Evolutionary conservation across 192 early-diverging fungal genomes (phyloP), one percentile per base, ranked within the genome.

Genomic region (Coemansia furcata): DNA sequence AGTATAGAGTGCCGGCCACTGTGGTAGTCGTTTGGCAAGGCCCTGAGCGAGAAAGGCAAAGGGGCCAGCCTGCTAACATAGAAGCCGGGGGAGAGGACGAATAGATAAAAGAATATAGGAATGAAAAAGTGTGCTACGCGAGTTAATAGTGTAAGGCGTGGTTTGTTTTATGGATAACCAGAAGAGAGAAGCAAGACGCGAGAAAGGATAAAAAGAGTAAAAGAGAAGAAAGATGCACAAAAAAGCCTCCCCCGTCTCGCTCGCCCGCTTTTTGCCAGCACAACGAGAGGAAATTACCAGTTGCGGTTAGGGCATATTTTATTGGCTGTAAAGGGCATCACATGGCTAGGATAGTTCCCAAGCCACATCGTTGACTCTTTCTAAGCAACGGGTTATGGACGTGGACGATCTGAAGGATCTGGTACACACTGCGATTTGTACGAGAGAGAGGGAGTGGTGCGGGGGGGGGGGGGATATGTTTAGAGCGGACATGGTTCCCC

Each of bases 31-130:
- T 30, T 30, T 54, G 50, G 50, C 50, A 14, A 54, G 50, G 50
- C 50, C 50, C 50, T 54, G 50, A 7, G 50, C 50, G 50, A 54
- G 6, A 54, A 30, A 30, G 50, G 50, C 50, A 54, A 30, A 29
- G 30, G 50, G 50, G 12, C 50, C 50, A 54, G 50, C 50, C 50
- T 30, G 29, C 50, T 54, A 54, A 54, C 50, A 54, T 54, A 54
- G 50, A 54, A 26, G 50, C 50, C 50, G 50, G 50, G 50, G 19
- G 46, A 23, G 19, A 10, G 46, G 46, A 21, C 23, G 23, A 26
- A 19, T 49, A 49, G 19, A 21, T 6, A 30, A 52, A 8, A 26
- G 19, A 26, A 29, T 30, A 54, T 12, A 29, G 11, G 4, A 30
- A 54, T 15, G 50, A 29, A 3, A 26, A 54, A n/a, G 5, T 46